Conservation (phyloP, 1,139 yeast species). For the Candida tropicalis region DNA sequence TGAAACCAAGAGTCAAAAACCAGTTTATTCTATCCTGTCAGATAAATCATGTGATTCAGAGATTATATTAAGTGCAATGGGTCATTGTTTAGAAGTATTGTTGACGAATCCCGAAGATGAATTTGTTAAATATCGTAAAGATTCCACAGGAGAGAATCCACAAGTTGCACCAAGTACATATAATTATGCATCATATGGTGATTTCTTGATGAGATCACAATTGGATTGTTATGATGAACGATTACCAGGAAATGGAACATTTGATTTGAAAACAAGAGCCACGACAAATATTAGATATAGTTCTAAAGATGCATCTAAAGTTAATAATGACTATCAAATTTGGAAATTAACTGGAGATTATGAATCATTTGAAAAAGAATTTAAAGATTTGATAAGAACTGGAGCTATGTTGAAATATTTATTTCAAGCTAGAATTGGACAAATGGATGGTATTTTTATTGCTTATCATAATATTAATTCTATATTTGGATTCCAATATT, state of each 20-base stretch:
- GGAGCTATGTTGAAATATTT: conserved; percentile 79
- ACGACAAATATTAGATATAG: conserved; percentile 85
- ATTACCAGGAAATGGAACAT: conserved; percentile 88
- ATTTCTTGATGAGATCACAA: conserved; percentile 85
- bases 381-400: conserved; percentile 71
- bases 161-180: conserved; percentile 40
- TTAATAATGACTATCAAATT: conserved; percentile 62
- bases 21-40: conserved; percentile 64
- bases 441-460: conserved; percentile 94
- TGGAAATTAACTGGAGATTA: conserved; percentile 59
- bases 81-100: conserved; percentile 75
- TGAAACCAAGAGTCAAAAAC: conserved; percentile 26
- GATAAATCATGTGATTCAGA: conserved; percentile 74
- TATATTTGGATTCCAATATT: conserved; percentile 88
- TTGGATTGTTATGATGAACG: conserved; percentile 78
- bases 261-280: conserved; percentile 91
- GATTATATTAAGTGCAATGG: conserved; percentile 73
- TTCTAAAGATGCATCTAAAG: conserved; percentile 58
- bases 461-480: conserved; percentile 85
- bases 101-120: conserved; percentile 60
- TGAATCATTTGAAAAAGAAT: conserved; percentile 83
- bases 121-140: conserved; percentile 33
- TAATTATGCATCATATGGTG: conserved; percentile 71
- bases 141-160: conserved; percentile 13
- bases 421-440: conserved; percentile 90